phyloP scores from a whole-genome alignment of 2,329 filamentous ascomycete species.

The Gaeumannomyces tritici region DNA sequence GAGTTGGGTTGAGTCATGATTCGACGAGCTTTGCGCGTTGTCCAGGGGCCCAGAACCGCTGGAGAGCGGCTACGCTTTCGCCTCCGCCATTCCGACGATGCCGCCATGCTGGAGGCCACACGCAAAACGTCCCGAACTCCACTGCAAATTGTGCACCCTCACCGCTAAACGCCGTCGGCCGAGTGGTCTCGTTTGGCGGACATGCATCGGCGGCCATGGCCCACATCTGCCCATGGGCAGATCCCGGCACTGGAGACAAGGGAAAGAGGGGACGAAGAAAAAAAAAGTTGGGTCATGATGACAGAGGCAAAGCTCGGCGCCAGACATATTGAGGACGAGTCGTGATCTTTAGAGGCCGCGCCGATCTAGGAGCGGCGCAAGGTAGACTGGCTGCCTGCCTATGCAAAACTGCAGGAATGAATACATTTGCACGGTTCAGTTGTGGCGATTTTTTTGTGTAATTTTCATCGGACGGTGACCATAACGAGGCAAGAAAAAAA shows the following conservation, averaged over 20 bases:
- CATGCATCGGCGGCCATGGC: neutral
- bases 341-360: neutral
- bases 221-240: neutral
- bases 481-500: neutral
- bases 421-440: neutral
- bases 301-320: neutral
- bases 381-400: neutral
- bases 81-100: neutral
- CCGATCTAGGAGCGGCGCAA: too few relatives aligned
- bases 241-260: neutral
- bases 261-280: neutral
- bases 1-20: neutral
- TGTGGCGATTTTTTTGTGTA: neutral
- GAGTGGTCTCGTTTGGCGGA: neutral
- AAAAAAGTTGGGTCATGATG: neutral
- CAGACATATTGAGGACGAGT: neutral
- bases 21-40: neutral
- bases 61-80: neutral
- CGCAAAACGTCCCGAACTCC: neutral
- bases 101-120: neutral
- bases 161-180: neutral
- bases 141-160: neutral
- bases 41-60: neutral
- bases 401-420: neutral
- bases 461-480: neutral